Percentiles rank a stretch among this genome's conserved stretches.
These are phyloP conservation scores for Schizophyllum commune DNA, from an alignment of 1,284 basidiomycete species.

Conservation along the genomic window DNA sequence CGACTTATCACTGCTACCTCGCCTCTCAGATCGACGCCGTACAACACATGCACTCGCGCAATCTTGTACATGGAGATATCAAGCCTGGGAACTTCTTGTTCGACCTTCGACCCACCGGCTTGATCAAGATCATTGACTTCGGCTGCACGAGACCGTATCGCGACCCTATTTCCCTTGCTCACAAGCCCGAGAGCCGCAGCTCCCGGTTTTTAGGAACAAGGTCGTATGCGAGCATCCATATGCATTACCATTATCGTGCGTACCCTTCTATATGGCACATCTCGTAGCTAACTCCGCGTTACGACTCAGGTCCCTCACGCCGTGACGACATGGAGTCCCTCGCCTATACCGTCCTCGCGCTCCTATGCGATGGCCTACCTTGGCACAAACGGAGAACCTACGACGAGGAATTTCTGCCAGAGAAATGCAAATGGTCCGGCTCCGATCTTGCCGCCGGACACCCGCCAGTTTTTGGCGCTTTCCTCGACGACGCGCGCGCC, in stretches of 20 bases:
- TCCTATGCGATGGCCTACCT: neutral
- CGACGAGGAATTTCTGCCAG: no score
- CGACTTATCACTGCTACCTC: neutral
- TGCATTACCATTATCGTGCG: neutral
- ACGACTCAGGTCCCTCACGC: neutral
- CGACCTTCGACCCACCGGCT: neutral
- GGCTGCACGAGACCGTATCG: neutral
- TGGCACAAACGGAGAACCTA: neutral
- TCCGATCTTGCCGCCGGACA: neutral
- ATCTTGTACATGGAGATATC: neutral
- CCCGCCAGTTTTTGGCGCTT: neutral
- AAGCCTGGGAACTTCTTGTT: neutral
- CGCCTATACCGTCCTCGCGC: neutral
- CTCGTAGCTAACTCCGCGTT: neutral
- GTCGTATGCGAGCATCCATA: no score
- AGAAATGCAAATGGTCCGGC: neutral
- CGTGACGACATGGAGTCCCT: slow-evolving; percentile 1
- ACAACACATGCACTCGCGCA: neutral
- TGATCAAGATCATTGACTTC: neutral
- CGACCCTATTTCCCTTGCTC: neutral
- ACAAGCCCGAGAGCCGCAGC: neutral
- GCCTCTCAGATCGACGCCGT: neutral
- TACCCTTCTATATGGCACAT: neutral
- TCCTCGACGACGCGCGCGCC: neutral
- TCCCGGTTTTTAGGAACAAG: neutral